Evolutionary conservation across 768 basidiomycete species (phyloP), one percentile per base, ranked within the genome.

Genomic region (Phlebiopsis gigantea): DNA sequence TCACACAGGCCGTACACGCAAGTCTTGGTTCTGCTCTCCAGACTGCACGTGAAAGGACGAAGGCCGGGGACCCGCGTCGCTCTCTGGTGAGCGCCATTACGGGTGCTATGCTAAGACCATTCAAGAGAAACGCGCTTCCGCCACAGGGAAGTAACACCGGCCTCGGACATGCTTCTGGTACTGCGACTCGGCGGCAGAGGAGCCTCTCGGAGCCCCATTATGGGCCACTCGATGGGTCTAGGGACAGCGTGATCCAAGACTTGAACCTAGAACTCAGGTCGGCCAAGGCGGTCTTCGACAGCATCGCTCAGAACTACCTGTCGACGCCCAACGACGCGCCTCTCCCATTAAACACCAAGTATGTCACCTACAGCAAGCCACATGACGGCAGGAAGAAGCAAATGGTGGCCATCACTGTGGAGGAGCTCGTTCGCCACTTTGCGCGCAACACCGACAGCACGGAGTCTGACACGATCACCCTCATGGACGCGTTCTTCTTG

Each of bases 401-500:
- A 17, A 14, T 29, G 4, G 26, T 30, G 15, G 47, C 28, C 2
- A 48, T 48, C 26, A 48, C 47, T 5, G 2, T 48, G 5, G 26
- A 29, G 8, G 28, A 26, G 28, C 47, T 48, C 2, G 28, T 48
- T 15, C 15, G 29, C 25, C 17, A 28, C 28, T 29, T 48, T 28
- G 28, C 21, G 9, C 26, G 30, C 47, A 29, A 29, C 47, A 29
- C 29, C 47, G 47, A 14, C 15, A 29, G 28, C 26, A 9, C 26
- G n/a, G 26, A 2, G 15, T 14, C 26, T 10, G 53, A 54, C 26
- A n/a, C 28, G 12, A 41, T 43, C 43, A 19, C 25, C 3, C 42
- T 54, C 6, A 43, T 42, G 9, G 53, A 54, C 43, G 43, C 42
- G 25, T 54, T 54, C 42, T 54, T 54, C 53, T 42, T 54, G 42